Evolutionary conservation across 1,284 basidiomycete genomes (phyloP).

Genomic region (Stereum hirsutum): DNA sequence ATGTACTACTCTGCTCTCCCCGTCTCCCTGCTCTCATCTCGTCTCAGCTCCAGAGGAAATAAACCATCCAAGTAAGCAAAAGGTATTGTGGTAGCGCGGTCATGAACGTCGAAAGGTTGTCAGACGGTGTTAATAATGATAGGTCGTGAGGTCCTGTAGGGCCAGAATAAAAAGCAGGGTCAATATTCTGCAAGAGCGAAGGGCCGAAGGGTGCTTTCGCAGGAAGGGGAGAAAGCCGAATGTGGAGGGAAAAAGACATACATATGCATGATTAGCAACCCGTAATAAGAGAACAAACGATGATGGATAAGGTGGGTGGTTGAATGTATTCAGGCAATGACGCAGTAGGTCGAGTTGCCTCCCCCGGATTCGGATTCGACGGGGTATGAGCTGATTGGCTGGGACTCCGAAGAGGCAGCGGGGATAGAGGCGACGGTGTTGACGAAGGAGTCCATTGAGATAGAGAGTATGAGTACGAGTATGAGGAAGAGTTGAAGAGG

Average conservation of each 20-base stretch:
- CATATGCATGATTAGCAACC: background rate
- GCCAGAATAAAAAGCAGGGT: too few species aligned
- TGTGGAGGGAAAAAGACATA: background rate
- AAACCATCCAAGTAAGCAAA: too few species aligned
- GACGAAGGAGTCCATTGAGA: conserved; percentile 1
- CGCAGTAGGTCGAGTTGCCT: background rate
- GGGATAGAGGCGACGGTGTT: background rate
- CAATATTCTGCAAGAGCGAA: too few species aligned
- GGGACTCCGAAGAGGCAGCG: background rate
- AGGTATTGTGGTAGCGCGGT: too few species aligned
- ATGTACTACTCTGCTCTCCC: too few species aligned
- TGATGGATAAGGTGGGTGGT: background rate
- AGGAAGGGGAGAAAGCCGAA: background rate
- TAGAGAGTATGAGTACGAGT: background rate
- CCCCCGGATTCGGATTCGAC: background rate
- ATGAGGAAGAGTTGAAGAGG: background rate
- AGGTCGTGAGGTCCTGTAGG: too few species aligned
- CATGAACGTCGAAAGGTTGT: too few species aligned
- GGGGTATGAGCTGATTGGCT: background rate
- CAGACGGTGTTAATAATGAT: too few species aligned
- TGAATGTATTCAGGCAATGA: background rate
- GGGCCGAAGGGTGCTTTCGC: too few species aligned
- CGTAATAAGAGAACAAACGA: background rate
- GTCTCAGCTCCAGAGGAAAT: too few species aligned
- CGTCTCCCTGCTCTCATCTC: too few species aligned